Evolutionary conservation across 2,329 filamentous ascomycete genomes (phyloP), one percentile per base, ranked within the genome.

Genomic region (Harringtonia aguacate): DNA sequence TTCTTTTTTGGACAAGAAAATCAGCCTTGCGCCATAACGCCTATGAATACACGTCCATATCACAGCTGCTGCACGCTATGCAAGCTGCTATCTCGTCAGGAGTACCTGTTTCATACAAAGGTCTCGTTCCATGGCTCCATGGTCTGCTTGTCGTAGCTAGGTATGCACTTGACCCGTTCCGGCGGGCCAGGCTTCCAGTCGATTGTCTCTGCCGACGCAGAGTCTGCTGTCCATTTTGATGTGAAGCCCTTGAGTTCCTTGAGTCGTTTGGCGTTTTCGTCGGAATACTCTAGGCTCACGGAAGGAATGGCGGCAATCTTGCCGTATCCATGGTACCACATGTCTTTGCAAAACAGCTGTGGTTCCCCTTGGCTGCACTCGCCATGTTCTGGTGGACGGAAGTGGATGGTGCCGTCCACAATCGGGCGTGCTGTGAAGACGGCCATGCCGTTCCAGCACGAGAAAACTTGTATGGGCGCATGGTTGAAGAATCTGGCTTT

Each of bases 401-500:
- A 79, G 7, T 54, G 48, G 3, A 77, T 54, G 10, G 22, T 18
- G 4, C n/a, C 31, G 2, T 46, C 49, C 8, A 75, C 46, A 9
- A 79, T 53, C 0, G 73, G 70, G 34, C 58, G 57, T 0, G 72
- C 73, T 0, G 58, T 59, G 41, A 79, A 68, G 0, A 64, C 66
- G 0, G 64, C 63, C 0, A 68, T 72, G 3, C 76, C 77, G 46
- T 79, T 78, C 75, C 76, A 79, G 55, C 77, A 80, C 1, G 73
- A 47, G 28, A 51, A 51, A 56, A 78, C 75, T 53, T 79, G 77
- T 47, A 79, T 72, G 1, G 76, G 73, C n/a, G 58, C 56, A 21
- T 60, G 55, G 0, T 48, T 47, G 1, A 48, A 37, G 43, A 65
- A 66, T 3, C 65, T 57, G 3, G 46, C 37, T 8, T 51, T 57